These are phyloP conservation scores for Starmerella ratchasimensis DNA, from an alignment of 805 yeast species.

Conservation along the genomic window DNA sequence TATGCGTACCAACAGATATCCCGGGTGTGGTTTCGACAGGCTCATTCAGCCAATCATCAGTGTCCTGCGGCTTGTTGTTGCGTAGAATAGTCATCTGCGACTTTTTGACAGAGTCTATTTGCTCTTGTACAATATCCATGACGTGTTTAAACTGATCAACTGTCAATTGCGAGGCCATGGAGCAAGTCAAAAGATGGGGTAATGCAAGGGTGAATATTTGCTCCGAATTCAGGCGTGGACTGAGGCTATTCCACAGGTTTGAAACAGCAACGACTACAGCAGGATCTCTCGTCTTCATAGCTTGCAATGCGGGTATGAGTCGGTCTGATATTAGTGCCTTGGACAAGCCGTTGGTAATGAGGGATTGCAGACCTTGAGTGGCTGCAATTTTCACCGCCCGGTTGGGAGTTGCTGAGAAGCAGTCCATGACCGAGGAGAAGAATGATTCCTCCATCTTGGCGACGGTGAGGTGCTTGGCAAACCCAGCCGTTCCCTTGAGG, in stretches of 20 bases:
- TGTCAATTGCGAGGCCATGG: slow-evolving; percentile 35
- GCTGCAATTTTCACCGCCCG: slow-evolving; percentile 53
- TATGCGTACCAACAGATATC: too few species aligned
- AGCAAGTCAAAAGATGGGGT: slow-evolving; percentile 40
- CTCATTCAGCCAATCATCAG: slow-evolving; percentile 13
- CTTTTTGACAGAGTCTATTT: slow-evolving; percentile 34
- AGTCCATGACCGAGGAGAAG: slow-evolving; percentile 56
- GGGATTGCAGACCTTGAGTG: slow-evolving; percentile 9
- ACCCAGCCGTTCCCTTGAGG: slow-evolving; percentile 31
- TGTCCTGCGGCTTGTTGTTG: slow-evolving; percentile 9
- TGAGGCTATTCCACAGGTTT: slow-evolving; percentile 29
- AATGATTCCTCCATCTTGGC: slow-evolving; percentile 58
- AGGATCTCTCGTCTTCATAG: slow-evolving; percentile 65
- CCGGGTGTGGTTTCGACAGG: too few species aligned
- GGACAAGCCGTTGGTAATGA: slow-evolving; percentile 35
- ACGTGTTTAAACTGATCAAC: slow-evolving; percentile 32
- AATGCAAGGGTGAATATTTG: slow-evolving; percentile 39
- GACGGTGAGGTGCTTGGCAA: slow-evolving; percentile 43
- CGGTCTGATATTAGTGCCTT: slow-evolving; percentile 60
- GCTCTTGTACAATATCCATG: slow-evolving; percentile 30
- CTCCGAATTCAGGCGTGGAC: slow-evolving; percentile 34
- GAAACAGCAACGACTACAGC: slow-evolving; percentile 42
- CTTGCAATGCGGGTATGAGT: slow-evolving; percentile 61
- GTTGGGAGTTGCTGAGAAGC: slow-evolving; percentile 75
- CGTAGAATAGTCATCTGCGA: slow-evolving; percentile 25